These are phyloP conservation scores for Phyllosticta citriasiana DNA, from an alignment of 2,329 filamentous ascomycete species.

Conservation along the genomic window DNA sequence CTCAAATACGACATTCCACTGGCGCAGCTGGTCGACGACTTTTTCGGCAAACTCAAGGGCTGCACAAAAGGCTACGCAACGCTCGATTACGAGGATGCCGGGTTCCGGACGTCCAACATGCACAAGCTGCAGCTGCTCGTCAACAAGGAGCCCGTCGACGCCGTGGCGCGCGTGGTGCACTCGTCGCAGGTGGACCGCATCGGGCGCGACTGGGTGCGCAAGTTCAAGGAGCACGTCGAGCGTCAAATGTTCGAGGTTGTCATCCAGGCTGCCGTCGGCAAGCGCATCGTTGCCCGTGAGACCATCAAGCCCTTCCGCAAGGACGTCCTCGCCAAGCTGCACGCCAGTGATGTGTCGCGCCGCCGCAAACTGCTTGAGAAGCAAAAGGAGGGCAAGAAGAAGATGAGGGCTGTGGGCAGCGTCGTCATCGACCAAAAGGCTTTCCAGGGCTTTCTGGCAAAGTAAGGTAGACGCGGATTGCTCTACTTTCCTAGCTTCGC, in stretches of 20 bases:
- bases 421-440: constrained; percentile 94
- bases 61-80: constrained; percentile 91
- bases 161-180: constrained; percentile 85
- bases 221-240: constrained; percentile 95
- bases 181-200: constrained; percentile 68
- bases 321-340: constrained; percentile 85
- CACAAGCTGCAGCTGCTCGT: constrained; percentile 88
- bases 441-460: constrained; percentile 87
- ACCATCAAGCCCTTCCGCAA: constrained; percentile 96
- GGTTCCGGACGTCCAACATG: constrained; percentile 69
- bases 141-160: constrained; percentile 88
- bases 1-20: constrained; percentile 85
- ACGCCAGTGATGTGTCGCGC: constrained; percentile 77
- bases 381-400: constrained; percentile 92
- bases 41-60: constrained; percentile 94
- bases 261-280: constrained; percentile 82
- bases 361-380: constrained; percentile 84
- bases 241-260: constrained; percentile 95
- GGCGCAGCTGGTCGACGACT: constrained; percentile 85
- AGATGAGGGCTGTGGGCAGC: constrained; percentile 70
- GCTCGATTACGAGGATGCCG: constrained; percentile 92
- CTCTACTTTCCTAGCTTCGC: too few species aligned
- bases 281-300: constrained; percentile 76
- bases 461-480: constrained; percentile 26
- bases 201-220: constrained; percentile 79